Conservation (phyloP, 805 yeast genomes). For the Barnettozyma wickerhamii region DNA sequence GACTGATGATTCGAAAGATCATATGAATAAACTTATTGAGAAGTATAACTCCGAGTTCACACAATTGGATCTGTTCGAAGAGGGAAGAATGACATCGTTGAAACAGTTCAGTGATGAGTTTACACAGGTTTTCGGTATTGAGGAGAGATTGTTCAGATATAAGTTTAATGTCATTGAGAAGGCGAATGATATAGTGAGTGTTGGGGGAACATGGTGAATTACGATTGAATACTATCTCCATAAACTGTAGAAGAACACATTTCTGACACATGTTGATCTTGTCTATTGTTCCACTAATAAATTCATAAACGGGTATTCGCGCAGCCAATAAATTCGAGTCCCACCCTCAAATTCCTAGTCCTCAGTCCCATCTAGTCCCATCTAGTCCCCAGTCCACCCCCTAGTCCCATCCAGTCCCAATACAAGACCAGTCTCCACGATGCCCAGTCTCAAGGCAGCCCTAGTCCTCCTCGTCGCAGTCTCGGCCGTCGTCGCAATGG, state of each 20-base stretch:
- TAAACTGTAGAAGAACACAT: too few species aligned
- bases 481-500: slow-evolving; percentile 15
- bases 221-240: too few species aligned
- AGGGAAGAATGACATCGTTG: slow-evolving; percentile 7
- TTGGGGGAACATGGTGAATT: slow-evolving; percentile 61
- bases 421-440: too few species aligned
- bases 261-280: too few species aligned
- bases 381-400: too few species aligned
- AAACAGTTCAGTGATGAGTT: slow-evolving; percentile 34
- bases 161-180: slow-evolving; percentile 48
- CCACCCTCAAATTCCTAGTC: too few species aligned
- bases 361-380: too few species aligned
- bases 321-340: too few species aligned
- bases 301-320: too few species aligned
- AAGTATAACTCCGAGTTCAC: slow-evolving; percentile 29
- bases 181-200: slow-evolving; percentile 44
- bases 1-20: slow-evolving; percentile 22
- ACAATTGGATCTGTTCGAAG: slow-evolving; percentile 27
- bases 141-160: slow-evolving; percentile 39
- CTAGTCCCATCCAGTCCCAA: too few species aligned
- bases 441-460: neutral
- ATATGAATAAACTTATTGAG: slow-evolving; percentile 27
- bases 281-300: too few species aligned
- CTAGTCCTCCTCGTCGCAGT: too few species aligned
- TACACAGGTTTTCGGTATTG: slow-evolving; percentile 28